Percentiles rank a stretch among this genome's conserved stretches.
Evolutionary conservation across 331 rosid species (phyloP).

Genomic region (Spiraea crenata): DNA sequence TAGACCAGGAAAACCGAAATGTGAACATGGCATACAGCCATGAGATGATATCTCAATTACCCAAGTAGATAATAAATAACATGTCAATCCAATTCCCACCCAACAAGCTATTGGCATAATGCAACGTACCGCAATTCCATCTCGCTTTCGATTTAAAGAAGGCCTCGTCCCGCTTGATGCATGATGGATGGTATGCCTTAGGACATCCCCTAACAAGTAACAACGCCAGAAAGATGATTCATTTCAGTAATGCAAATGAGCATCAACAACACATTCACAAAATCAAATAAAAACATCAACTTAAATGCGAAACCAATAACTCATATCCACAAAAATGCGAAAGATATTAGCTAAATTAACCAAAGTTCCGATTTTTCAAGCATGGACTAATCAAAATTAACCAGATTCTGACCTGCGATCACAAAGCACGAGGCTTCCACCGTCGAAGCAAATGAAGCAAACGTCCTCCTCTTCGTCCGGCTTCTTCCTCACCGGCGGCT

Average conservation of each 20-base stretch:
- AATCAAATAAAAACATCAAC: background rate
- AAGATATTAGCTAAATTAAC: background rate
- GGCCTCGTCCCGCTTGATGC: constrained; percentile 88
- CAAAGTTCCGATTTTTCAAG: background rate
- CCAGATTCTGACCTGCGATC: constrained; percentile 72
- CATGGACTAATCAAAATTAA: constrained; percentile 2
- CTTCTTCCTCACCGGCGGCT: constrained; percentile 33
- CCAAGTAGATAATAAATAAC: background rate
- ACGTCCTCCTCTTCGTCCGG: constrained; percentile 80
- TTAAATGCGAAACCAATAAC: background rate
- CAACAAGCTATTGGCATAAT: constrained; percentile 1
- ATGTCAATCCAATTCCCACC: background rate
- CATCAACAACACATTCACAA: background rate
- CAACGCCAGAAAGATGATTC: background rate
- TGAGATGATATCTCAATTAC: background rate
- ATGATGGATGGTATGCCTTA: constrained; percentile 93
- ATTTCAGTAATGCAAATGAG: constrained; percentile 13
- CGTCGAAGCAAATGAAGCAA: constrained; percentile 95
- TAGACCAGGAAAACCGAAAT: background rate
- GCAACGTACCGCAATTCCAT: constrained; percentile 91
- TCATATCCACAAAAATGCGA: background rate
- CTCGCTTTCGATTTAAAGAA: constrained; percentile 89
- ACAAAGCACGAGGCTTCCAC: constrained; percentile 95
- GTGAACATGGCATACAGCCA: constrained; percentile 3
- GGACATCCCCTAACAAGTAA: constrained; percentile 77